Percentiles rank a stretch among this genome's conserved stretches.
phyloP scores from a whole-genome alignment of 345 rosid species.

The Ailanthus altissimus region DNA sequence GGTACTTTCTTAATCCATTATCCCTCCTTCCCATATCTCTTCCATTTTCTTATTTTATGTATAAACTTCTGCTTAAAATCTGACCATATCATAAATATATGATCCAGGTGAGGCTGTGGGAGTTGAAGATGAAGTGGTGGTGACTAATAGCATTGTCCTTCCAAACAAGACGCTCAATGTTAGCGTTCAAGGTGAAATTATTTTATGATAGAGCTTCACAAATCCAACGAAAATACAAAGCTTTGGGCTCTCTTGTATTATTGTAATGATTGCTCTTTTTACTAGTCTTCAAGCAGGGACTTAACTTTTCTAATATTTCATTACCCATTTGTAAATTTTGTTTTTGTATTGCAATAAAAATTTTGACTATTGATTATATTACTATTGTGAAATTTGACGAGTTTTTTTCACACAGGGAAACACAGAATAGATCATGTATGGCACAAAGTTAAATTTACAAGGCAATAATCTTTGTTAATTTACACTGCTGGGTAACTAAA shows the following conservation, averaged over 20 bases:
- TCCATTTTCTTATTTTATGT: background rate
- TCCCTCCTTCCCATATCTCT: background rate
- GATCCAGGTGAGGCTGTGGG: constrained; percentile 78
- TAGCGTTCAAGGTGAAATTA: constrained; percentile 82
- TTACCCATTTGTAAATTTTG: constrained; percentile 22
- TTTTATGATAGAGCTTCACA: constrained; percentile 39
- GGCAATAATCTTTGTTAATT: background rate
- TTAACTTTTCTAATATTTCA: background rate
- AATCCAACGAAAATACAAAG: background rate
- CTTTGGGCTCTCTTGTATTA: background rate
- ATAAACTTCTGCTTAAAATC: constrained; percentile 13
- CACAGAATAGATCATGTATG: background rate
- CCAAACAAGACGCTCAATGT: constrained; percentile 81
- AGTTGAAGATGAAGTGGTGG: constrained; percentile 93
- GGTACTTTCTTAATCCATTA: constrained; percentile 44
- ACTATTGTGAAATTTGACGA: background rate
- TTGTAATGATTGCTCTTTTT: constrained; percentile 2
- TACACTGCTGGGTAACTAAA: background rate
- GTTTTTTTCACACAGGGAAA: background rate
- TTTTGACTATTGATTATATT: background rate
- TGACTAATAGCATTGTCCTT: constrained; percentile 84
- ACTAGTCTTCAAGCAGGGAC: background rate
- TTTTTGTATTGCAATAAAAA: background rate
- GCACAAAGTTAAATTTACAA: background rate
- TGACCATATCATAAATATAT: constrained; percentile 5